Conservation (phyloP, 164 flowering plant genomes). For the Stephania yunnanensis region DNA sequence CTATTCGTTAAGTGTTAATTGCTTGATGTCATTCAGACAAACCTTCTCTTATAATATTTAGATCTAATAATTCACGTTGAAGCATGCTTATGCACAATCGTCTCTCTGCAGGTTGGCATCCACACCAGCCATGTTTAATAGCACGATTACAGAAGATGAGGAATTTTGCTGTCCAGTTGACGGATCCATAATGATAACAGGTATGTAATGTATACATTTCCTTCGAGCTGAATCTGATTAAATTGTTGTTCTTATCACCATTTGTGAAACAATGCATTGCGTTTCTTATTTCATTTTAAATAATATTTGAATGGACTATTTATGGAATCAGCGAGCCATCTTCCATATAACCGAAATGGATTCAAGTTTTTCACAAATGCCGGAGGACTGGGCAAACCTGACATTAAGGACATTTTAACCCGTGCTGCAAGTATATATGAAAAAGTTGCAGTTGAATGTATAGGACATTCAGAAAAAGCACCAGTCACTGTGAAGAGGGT, state of each 20-base stretch:
- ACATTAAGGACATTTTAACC: conserved; percentile 84
- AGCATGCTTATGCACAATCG: conserved; percentile 1
- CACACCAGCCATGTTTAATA: conserved; percentile 98
- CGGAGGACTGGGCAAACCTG: conserved; percentile 92
- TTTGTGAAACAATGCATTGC: not conserved
- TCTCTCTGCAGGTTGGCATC: conserved; percentile 69
- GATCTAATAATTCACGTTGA: not conserved
- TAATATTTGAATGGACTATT: conserved; percentile 10
- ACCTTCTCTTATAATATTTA: not conserved
- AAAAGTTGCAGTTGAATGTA: conserved; percentile 36
- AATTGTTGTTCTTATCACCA: not conserved
- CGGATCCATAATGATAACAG: conserved; percentile 98
- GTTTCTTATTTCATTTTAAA: not conserved
- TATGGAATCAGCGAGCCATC: conserved; percentile 85
- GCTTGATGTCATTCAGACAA: not conserved
- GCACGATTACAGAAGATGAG: conserved; percentile 73
- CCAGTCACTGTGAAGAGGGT: conserved; percentile 55
- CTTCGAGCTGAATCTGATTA: not conserved
- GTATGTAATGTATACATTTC: conserved; percentile 24
- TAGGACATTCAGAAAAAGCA: conserved; percentile 28
- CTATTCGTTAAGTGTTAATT: too few relatives aligned
- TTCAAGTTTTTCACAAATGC: conserved; percentile 89
- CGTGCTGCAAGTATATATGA: conserved; percentile 74
- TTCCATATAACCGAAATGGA: conserved; percentile 95
- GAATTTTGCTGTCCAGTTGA: conserved; percentile 73